Percentiles rank a stretch among this genome's conserved stretches.
Evolutionary conservation across 306 rosid species (phyloP).

Genomic region (Prunus fruticosa): DNA sequence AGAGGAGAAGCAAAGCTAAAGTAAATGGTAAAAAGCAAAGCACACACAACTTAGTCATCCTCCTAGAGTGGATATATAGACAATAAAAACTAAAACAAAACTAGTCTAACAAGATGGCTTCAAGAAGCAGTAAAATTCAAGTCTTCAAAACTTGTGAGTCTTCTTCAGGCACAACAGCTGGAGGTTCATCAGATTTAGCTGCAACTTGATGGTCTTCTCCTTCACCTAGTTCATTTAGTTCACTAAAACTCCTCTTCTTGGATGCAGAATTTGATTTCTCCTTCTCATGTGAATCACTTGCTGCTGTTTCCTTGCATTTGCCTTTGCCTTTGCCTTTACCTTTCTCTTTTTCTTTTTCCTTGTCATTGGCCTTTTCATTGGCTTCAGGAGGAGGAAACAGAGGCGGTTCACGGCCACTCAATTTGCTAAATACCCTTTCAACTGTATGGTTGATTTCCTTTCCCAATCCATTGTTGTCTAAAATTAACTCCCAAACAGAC

Average conservation of each 20-base stretch:
- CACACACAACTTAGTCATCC: background rate
- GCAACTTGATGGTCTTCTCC: slow-evolving; percentile 43
- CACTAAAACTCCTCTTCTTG: slow-evolving; percentile 74
- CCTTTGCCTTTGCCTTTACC: slow-evolving; percentile 36
- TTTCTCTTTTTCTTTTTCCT: background rate
- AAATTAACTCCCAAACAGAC: slow-evolving; percentile 93
- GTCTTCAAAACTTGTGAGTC: slow-evolving; percentile 28
- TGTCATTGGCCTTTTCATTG: background rate
- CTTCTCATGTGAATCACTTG: slow-evolving; percentile 28
- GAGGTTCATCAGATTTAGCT: slow-evolving; percentile 15
- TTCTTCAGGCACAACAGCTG: slow-evolving; percentile 26
- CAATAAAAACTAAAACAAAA: background rate
- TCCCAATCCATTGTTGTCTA: slow-evolving; percentile 76
- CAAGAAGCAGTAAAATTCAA: background rate
- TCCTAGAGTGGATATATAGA: background rate
- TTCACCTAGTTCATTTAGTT: slow-evolving; percentile 26
- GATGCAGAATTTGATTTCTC: slow-evolving; percentile 33
- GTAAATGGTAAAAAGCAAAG: background rate
- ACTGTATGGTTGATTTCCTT: slow-evolving; percentile 83
- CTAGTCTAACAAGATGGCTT: background rate
- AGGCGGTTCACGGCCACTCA: slow-evolving; percentile 90
- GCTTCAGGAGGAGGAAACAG: slow-evolving; percentile 46
- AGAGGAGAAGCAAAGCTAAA: background rate
- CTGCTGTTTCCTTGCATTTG: slow-evolving; percentile 57
- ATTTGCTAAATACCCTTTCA: slow-evolving; percentile 80